Base-by-base conservation (phyloP, 495 filamentous ascomycete species). In the Neurospora intermedia region DNA sequence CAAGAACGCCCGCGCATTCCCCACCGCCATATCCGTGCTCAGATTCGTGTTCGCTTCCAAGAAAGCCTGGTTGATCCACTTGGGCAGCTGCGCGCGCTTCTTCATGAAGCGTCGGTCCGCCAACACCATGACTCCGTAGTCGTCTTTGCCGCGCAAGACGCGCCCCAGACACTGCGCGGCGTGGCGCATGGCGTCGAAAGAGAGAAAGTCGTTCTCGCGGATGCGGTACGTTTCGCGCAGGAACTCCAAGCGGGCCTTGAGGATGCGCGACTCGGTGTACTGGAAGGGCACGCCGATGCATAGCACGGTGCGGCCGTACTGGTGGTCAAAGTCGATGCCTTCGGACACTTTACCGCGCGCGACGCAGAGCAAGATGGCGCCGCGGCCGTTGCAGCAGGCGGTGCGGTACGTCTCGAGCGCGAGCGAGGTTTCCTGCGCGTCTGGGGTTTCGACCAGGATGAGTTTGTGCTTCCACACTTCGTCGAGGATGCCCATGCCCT, bases 381-480 rank as follows among this genome's bases (percentile, higher is more conserved):
- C 96, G 62, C 96, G 88, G 39, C 96, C 96, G 81, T 98, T 98
- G 84, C 91, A 96, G 81, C 96, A 99, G 0, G 96, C 96, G 5
- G 94, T 97, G 71, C 96, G 92, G 81, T 97, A 99, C 0, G 95
- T 97, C 80, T 99, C 96, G 13, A 99, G 87, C 0, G 96, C 96
- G 2, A 99, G 87, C 0, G 93, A 96, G 0, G 96, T 98, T 81
- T 99, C 96, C 83, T 98, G 96, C 1, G 93, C 91, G 82, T 99
- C 96, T 0, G 96, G 96, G 0, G 96, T 99, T 84, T 99, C 96
- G 75, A 98, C 95, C 8, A 98, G 87, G 80, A 99, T 97, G 74
- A 99, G 87, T 81, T 99, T 99, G 84, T 97, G 97, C 83, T 97
- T 97, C 96, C 96, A 99, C 59, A 99, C 94, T 79, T 94, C 91